Evolutionary conservation across 257 asterid species (phyloP).

Genomic region (Phtheirospermum japonicum): DNA sequence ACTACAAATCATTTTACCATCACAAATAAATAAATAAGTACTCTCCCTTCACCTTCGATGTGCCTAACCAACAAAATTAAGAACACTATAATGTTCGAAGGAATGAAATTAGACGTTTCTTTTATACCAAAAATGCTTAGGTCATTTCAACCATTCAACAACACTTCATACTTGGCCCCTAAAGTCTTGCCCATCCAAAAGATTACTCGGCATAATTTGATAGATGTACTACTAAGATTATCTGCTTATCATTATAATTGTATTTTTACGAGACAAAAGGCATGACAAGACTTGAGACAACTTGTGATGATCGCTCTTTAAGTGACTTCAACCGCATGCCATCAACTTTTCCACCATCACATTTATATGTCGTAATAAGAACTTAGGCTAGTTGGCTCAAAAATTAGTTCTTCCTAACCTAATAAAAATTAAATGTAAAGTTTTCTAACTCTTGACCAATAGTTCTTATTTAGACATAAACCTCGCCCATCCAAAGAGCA

Average conservation of each 20-base stretch:
- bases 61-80: too few species aligned
- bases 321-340: not conserved
- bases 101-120: not conserved
- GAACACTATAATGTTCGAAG: too few species aligned
- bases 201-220: not conserved
- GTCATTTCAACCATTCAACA: not conserved
- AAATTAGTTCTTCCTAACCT: too few species aligned
- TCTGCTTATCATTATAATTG: not conserved
- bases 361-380: not conserved
- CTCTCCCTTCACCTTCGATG: too few species aligned
- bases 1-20: too few species aligned
- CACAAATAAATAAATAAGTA: too few species aligned
- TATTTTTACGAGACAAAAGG: not conserved
- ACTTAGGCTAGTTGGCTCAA: not conserved
- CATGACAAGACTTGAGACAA: not conserved
- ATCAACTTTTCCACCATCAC: not conserved
- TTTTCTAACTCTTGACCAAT: not conserved
- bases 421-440: too few species aligned
- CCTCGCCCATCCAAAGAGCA: conserved; percentile 8
- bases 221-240: not conserved
- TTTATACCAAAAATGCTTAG: not conserved
- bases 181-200: conserved; percentile 5
- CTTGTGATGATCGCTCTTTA: not conserved
- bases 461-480: not conserved
- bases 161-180: not conserved